Evolutionary conservation across 805 yeast genomes (phyloP), one percentile per base, ranked within the genome.

Genomic region (Cyberlindnera amylophila): DNA sequence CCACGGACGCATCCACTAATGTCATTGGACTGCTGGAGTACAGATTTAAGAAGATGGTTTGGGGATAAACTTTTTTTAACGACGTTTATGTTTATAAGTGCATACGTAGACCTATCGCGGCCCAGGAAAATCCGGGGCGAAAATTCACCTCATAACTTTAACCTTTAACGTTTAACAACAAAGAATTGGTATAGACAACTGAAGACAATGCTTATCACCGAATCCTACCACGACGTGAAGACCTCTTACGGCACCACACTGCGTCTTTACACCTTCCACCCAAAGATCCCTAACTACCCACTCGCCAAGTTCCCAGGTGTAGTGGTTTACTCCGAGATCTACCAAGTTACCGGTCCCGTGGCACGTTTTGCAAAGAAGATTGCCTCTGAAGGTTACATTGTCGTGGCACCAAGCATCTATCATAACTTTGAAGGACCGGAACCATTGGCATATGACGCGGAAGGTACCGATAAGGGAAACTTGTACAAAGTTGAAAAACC

Each of bases 331-430:
- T 78, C 86, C 42, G 95, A 85, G 61, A 85, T 85, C 51, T 85
- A 85, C 62, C 95, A 86, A 62, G 91, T 70, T 13, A 81, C 87
- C 7, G 95, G 95, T 0, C 93, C 95, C 4, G 95, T 85, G 23
- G 66, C 84, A 6, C 67, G 93, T 47, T 81, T 85, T 57, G 91
- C 87, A 24, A 81, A 81, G 53, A 81, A 75, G 51, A 85, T 85
- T 54, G 91, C 91, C 1, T 79, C 86, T 17, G 83, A 81, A 57
- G 95, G 95, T 0, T 85, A 75, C 61, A 79, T 85, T 38, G 88
- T 78, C 21, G 85, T 81, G n/a, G 82, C 84, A 18, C 93, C 93
- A 1, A 80, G 87, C 3, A 79, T 82, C 34, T 85, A 85, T 62
- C 95, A 85, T 61, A 83, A 85, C 59, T 85, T 81, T 56, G 81